Evolutionary conservation across 2,329 filamentous ascomycete species (phyloP), one percentile per base, ranked within the genome.

Genomic region (Graphilbum sp.): DNA sequence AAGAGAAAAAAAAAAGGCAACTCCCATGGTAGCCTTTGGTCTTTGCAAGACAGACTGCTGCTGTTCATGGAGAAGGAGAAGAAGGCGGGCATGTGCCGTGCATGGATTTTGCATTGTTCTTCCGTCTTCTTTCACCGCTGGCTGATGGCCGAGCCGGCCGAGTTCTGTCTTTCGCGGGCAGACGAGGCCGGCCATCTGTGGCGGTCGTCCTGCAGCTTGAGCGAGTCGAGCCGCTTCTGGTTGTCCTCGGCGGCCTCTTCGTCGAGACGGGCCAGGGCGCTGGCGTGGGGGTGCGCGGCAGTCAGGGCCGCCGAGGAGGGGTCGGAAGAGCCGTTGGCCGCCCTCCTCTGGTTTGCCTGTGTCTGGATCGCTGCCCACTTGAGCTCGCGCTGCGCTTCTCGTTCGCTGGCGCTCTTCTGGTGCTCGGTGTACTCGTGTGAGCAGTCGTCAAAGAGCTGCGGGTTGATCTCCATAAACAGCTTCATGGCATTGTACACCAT

Each of bases 401-500:
- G 76, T 43, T 84, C 74, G n/a, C 82, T 77, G 4, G 87, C 85
- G 45, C 75, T 90, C 59, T 93, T 93, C 60, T 96, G 88, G 51
- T 90, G 80, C 57, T 96, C 88, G 5, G 87, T 92, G 60, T 98
- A 98, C 46, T 96, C 87, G 53, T 95, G 88, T 27, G 90, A 95
- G 61, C 90, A 98, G 54, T 98, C 90, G 50, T 98, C 90, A 51
- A 98, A 98, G 18, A 98, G 72, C 57, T 95, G 87, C 10, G 90
- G 90, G 57, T 96, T 96, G 52, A 98, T 95, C 58, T 98, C 90
- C 90, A 98, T 98, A 60, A 98, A 98, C 29, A 98, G 72, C 58
- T 98, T 98, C 90, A 98, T 96, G 41, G 90, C 90, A 52, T 96
- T 98, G 59, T 96, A 96, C 11, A 98, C 90, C 88, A 98, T 96